phyloP scores from a whole-genome alignment of 2,329 filamentous ascomycete genomes.

The Penicillium fuscoglaucum region DNA sequence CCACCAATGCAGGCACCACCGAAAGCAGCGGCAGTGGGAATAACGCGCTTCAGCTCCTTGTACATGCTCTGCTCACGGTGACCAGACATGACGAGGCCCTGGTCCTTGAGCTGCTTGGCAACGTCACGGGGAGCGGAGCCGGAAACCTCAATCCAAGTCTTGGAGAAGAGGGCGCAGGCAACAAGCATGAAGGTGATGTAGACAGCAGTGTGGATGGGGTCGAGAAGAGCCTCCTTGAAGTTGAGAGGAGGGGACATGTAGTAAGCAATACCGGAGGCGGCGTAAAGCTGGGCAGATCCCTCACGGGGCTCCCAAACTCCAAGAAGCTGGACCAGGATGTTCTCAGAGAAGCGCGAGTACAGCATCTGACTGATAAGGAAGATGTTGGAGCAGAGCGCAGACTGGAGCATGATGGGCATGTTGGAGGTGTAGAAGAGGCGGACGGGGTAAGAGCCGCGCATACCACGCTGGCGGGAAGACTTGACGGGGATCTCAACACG shows the following conservation, averaged over 20 bases:
- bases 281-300: slow-evolving; percentile 88
- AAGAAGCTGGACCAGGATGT: slow-evolving; percentile 94
- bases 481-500: slow-evolving; percentile 99
- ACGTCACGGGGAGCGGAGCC: slow-evolving; percentile 97
- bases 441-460: slow-evolving; percentile 95
- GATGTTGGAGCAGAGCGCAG: slow-evolving; percentile 95
- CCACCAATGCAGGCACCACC: slow-evolving; percentile 99
- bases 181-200: slow-evolving; percentile 98
- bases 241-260: slow-evolving; percentile 99
- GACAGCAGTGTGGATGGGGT: slow-evolving; percentile 92
- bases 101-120: slow-evolving; percentile 99
- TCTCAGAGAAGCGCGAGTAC: slow-evolving; percentile 98
- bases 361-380: slow-evolving; percentile 99
- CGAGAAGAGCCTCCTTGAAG: slow-evolving; percentile 94
- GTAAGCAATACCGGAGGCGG: slow-evolving; percentile 91
- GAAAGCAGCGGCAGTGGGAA: slow-evolving; percentile 95
- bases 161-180: slow-evolving; percentile 97
- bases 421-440: slow-evolving; percentile 99
- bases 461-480: slow-evolving; percentile 97
- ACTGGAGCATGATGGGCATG: slow-evolving; percentile 99
- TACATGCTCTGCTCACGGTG: slow-evolving; percentile 99
- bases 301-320: slow-evolving; percentile 98
- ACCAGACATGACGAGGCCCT: slow-evolving; percentile 98
- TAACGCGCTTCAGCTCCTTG: slow-evolving; percentile 99
- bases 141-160: slow-evolving; percentile 99